Base-by-base conservation (phyloP, 805 yeast species). In the Cyberlindnera meyerae region DNA sequence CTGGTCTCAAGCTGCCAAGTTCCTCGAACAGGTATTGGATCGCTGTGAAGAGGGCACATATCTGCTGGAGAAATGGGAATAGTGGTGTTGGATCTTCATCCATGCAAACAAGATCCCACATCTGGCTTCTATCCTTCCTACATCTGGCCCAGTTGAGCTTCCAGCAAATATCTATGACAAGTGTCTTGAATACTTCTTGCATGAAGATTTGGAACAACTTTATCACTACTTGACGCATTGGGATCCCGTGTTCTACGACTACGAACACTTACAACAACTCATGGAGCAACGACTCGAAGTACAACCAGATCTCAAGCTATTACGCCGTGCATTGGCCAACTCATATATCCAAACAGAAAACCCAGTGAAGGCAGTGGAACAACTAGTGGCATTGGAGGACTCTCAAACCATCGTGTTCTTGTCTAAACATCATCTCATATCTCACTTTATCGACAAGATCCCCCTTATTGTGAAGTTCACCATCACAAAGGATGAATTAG, bases 291-390 rank as follows among this genome's bases (percentile, higher is more conserved):
- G 60, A 38, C 50, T 76, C 43, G 68, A 68, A 34, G 45, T 30
- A 29, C 52, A 57, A 9, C 57, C 58, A 24, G 53, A 45, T 4
- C n/a, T 20, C 3, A n/a, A 40, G 38, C 24, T 46, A 36, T 51
- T 77, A 11, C 60, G 82, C 36, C 53, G 64, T 24, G 57, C 66
- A 27, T 56, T 79, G 18, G 68, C 79, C 20, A 61, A 70, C 9
- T 49, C 87, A 8, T 81, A 81, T 48, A 60, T 81, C 9, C 66
- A 70, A 34, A 60, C 76, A 0, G 71, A 73, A 22, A 80, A 79
- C 29, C 82, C 82, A 3, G 61, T 63, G 2, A 66, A 68, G 24
- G 89, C 96, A 2, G 76, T 82, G 7, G 67, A 67, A 0, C 88
- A 82, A 52, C 63, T 85, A 46, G 66, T 85, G 11, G 56, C 55